Evolutionary conservation across 441 rosid genomes (phyloP).

Genomic region (Gossypium davidsonii): DNA sequence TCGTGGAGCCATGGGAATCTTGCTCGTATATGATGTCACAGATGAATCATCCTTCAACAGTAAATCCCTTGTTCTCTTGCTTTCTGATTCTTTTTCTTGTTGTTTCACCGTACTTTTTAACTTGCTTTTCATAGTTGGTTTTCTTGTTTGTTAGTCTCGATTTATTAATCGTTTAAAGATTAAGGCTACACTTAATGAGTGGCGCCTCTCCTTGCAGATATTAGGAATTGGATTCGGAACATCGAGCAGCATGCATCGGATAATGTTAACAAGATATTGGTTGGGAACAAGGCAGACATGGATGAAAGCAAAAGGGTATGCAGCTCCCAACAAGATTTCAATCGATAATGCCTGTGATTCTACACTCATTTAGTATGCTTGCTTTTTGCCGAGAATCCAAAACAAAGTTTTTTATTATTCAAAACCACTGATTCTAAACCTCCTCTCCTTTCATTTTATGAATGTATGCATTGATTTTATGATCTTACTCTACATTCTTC

Average conservation of each 20-base stretch:
- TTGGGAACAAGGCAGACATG: slow-evolving; percentile 79
- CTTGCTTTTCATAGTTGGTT: neutral
- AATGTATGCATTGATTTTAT: neutral
- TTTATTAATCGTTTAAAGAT: neutral
- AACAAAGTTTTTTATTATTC: neutral
- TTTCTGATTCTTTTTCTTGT: neutral
- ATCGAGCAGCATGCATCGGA: slow-evolving; percentile 72
- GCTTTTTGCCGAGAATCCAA: neutral
- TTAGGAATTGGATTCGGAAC: slow-evolving; percentile 68
- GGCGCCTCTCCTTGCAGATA: slow-evolving; percentile 32
- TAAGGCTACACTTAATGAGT: slow-evolving; percentile 6
- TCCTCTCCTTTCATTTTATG: neutral
- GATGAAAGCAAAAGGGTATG: slow-evolving; percentile 70
- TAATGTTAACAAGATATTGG: slow-evolving; percentile 64
- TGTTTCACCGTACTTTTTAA: neutral
- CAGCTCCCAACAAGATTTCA: neutral
- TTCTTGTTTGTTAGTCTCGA: neutral
- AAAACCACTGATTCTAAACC: neutral
- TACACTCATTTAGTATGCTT: neutral
- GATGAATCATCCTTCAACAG: slow-evolving; percentile 71
- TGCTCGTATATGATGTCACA: slow-evolving; percentile 69
- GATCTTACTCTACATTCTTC: neutral
- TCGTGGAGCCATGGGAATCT: slow-evolving; percentile 72
- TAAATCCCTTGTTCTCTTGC: slow-evolving; percentile 27
- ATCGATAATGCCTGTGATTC: neutral